Conservation (phyloP, 2,329 filamentous ascomycete species). For the Microdochium trichocladiopsis region DNA sequence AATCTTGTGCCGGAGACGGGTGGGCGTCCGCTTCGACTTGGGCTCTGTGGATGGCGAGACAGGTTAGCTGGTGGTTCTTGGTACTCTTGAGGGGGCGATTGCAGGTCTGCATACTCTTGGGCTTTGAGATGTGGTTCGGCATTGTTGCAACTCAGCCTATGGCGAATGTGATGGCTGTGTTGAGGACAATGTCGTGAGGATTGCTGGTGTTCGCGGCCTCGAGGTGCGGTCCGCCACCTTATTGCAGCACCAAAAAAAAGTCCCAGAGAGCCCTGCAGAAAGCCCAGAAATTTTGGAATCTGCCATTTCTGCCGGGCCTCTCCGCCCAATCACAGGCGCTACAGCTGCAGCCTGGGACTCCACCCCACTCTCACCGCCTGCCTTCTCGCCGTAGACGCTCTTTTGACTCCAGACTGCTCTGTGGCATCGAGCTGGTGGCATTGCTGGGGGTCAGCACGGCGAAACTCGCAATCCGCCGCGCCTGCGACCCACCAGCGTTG, state of each 20-base stretch:
- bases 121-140: slow-evolving; percentile 21
- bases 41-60: slow-evolving; percentile 54
- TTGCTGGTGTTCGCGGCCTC: background rate
- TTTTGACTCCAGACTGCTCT: too few species aligned
- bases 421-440: too few species aligned
- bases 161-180: slow-evolving; percentile 3
- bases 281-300: background rate
- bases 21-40: slow-evolving; percentile 85
- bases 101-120: slow-evolving; percentile 17
- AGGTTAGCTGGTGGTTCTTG: slow-evolving; percentile 4
- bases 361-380: background rate
- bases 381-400: background rate
- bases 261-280: background rate
- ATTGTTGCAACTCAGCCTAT: slow-evolving; percentile 9
- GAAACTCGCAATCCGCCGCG: too few species aligned
- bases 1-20: slow-evolving; percentile 91
- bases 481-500: too few species aligned
- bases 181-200: background rate
- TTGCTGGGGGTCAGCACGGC: too few species aligned
- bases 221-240: background rate
- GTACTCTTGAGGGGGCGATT: background rate
- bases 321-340: background rate
- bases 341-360: background rate
- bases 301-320: background rate
- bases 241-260: background rate